phyloP scores from a whole-genome alignment of 2,329 filamentous ascomycete genomes.

The Microthyrium microscopicum region DNA sequence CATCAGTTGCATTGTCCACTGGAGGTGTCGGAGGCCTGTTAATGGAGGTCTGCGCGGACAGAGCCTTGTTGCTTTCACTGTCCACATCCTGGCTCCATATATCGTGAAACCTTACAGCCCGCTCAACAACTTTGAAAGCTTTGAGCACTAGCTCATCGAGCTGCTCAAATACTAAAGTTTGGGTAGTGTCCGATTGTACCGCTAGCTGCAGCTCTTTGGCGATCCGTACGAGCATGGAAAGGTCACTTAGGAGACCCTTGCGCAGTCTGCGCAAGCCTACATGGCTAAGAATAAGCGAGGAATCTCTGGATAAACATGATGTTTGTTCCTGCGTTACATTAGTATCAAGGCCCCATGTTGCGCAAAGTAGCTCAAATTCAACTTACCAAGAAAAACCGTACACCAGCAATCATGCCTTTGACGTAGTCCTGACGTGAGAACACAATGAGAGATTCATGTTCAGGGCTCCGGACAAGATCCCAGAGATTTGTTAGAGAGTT shows the following conservation, averaged over 20 bases:
- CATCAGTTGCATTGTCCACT: conserved; percentile 10
- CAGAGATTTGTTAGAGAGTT: conserved; percentile 82
- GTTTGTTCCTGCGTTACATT: conserved; percentile 53
- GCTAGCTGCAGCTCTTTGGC: conserved; percentile 57
- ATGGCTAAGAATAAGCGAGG: conserved; percentile 54
- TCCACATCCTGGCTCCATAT: conserved; percentile 45
- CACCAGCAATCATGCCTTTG: conserved; percentile 82
- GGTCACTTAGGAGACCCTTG: conserved; percentile 74
- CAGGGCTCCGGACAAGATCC: conserved; percentile 70
- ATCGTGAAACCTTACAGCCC: conserved; percentile 79
- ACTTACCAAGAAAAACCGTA: conserved; percentile 74
- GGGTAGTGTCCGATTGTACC: conserved; percentile 14
- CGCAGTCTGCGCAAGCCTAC: conserved; percentile 63
- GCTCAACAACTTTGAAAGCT: conserved; percentile 85
- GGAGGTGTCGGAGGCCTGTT: conserved; percentile 31
- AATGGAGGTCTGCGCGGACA: conserved; percentile 5
- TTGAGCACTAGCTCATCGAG: conserved; percentile 88
- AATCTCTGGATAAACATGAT: conserved; percentile 72
- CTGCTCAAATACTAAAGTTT: conserved; percentile 47
- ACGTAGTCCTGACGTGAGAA: conserved; percentile 90
- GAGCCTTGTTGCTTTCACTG: conserved; percentile 1
- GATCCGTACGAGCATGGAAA: conserved; percentile 77
- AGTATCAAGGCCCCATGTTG: neutral
- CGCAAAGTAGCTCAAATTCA: neutral
- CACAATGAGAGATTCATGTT: conserved; percentile 56